Base-by-base conservation (phyloP, 1,139 yeast genomes). In the Yamadazyma atlantica region DNA sequence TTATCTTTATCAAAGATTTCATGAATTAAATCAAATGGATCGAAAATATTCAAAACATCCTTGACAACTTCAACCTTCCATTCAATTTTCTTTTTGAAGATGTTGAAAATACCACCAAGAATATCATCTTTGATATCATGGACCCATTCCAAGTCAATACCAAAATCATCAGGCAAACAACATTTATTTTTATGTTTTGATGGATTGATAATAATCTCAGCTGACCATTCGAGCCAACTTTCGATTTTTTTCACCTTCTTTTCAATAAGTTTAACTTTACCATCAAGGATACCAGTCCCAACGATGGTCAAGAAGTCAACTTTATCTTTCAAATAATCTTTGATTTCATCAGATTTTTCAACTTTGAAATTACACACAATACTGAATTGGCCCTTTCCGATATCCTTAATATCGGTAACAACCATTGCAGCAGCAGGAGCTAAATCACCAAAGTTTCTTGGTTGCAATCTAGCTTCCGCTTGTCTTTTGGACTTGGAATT, bases 91-190 rank as follows among this genome's bases (percentile, higher is more conserved):
- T 39, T 30, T 36, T 47, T 55, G 54, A 45, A 57, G 15, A 49
- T 42, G 5, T 37, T 41, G 19, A 43, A 44, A 37, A 50, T 43
- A 32, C 40, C 50, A 27, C 41, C 38, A 14, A 44, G 25, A 36
- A 44, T 39, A 23, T 46, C 49, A 23, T 49, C 43, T n/a, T 38
- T 34, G 38, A 48, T 15, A 21, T 42, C 43, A 9, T 26, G 32
- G n/a, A 26, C 11, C 49, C 49, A 56, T 25, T 56, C 54, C 38
- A 52, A 55, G 16, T 48, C 45, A 39, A 59, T 50, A 19, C 51
- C 44, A 38, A 58, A 57, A 35, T 44, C 48, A 32, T 51, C 52
- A 14, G 59, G 60, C 38, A 55, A 53, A 48, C 61, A 56, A 45
- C 60, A 56, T 38, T 45, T 47, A 25, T 50, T 50, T 16, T 41